These are phyloP conservation scores for Stephanodiscus triporus DNA, from an alignment of 108 stramenopile species.

Conservation along the genomic window DNA sequence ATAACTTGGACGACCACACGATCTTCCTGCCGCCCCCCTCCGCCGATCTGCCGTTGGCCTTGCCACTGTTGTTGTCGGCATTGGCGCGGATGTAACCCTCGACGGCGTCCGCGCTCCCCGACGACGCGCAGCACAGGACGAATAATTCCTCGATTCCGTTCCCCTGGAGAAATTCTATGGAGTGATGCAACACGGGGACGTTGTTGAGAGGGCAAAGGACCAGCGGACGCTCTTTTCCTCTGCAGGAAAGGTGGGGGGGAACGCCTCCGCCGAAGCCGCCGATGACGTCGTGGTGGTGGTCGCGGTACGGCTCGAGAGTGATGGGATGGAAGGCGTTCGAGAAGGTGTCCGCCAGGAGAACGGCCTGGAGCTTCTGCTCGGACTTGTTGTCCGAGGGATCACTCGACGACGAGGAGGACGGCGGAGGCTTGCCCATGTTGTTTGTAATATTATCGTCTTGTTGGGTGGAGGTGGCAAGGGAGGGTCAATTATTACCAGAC, in stretches of 20 bases:
- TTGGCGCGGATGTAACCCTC: constrained; percentile 53
- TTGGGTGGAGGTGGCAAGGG: too few species aligned
- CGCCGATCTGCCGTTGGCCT: background rate
- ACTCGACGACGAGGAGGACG: constrained; percentile 19
- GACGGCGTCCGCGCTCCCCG: constrained; percentile 64
- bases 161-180: constrained; percentile 91
- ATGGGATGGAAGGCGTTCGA: constrained; percentile 83
- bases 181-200: constrained; percentile 91
- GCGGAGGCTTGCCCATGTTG: background rate
- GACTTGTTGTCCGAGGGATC: constrained; percentile 62
- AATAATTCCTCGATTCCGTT: constrained; percentile 30
- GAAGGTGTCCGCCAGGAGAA: constrained; percentile 90
- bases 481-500: too few species aligned
- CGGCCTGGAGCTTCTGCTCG: constrained; percentile 89
- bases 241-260: background rate
- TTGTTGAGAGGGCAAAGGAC: constrained; percentile 94
- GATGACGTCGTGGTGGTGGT: constrained; percentile 30
- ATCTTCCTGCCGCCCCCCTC: constrained; percentile 17
- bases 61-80: constrained; percentile 20
- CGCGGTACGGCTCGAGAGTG: constrained; percentile 53
- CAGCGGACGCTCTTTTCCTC: constrained; percentile 27
- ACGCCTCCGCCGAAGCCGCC: constrained; percentile 36
- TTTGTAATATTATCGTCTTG: too few species aligned
- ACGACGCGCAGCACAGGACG: constrained; percentile 13
- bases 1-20: constrained; percentile 43